Evolutionary conservation across 2,329 filamentous ascomycete species (phyloP), one percentile per base, ranked within the genome.

Genomic region (Pezicula carpinea): DNA sequence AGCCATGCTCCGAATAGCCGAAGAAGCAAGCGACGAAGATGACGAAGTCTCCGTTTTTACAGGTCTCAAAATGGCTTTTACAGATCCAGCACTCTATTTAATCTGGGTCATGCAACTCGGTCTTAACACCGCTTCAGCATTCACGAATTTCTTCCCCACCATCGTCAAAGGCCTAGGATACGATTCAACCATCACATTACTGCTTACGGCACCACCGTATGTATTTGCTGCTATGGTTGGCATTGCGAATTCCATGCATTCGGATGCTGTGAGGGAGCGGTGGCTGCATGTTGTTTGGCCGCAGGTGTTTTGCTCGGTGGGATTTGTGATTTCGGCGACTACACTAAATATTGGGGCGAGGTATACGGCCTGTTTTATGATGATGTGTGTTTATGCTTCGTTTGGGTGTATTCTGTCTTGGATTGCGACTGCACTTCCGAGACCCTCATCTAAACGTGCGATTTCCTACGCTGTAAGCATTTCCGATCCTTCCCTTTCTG

Each of bases 391-490:
- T 5, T 54, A 51, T 41, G 51, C 47, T n/a, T 45, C 44, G 23
- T 53, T 53, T 38, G 49, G 52, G 19, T 43, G 56, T 19, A 41
- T 43, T 10, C 44, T 59, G 36, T 45, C 55, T 14, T 59, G 53
- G 56, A 46, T 56, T 13, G 49, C 49, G n/a, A 52, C 43, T 14
- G 52, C 51, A 14, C 39, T 59, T 6, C 49, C 47, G 3, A 38
- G 52, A 15, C 55, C 56, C 8, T 35, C 52, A 3, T 51, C 52
- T n/a, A 58, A 57, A 34, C 46, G 56, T 8, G 54, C 55, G 8
- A 51, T 49, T 6, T 49, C 54, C 6, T 50, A 55, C n/a, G 57
- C 52, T 15, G 32, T 59, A n/a, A 8, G 26, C 13, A 29, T 29
- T n/a, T n/a, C n/a, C n/a, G n/a, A n/a, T n/a, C n/a, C n/a, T n/a